Conservation (phyloP, 2,329 filamentous ascomycete species). For the Aspergillus sp. region DNA sequence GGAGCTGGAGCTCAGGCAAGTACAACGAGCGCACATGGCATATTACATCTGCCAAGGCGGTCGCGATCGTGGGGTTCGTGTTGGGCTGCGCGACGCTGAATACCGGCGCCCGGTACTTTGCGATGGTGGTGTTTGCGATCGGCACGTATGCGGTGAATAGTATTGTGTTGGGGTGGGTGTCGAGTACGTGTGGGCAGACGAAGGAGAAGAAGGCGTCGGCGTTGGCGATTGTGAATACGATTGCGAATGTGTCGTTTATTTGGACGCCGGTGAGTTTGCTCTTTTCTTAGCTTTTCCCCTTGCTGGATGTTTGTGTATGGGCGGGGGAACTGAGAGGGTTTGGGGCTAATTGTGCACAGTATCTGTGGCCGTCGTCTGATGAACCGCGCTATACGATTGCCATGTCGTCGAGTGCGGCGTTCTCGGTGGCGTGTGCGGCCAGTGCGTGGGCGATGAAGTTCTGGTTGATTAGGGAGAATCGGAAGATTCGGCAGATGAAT, state of each 20-base stretch:
- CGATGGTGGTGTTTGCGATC: slow-evolving; percentile 33
- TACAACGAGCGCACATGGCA: slow-evolving; percentile 37
- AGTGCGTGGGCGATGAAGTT: slow-evolving; percentile 17
- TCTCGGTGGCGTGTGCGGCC: slow-evolving; percentile 14
- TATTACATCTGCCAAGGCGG: slow-evolving; percentile 26
- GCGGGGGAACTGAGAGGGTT: too few species aligned
- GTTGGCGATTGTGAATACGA: slow-evolving; percentile 44
- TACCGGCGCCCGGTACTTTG: slow-evolving; percentile 31
- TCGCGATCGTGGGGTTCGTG: slow-evolving; percentile 32
- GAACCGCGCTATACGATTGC: slow-evolving; percentile 20
- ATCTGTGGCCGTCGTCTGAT: slow-evolving; percentile 32
- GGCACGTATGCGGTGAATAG: slow-evolving; percentile 41
- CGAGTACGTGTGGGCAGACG: slow-evolving; percentile 43
- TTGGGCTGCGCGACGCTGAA: slow-evolving; percentile 29
- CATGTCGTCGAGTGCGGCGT: slow-evolving; percentile 19
- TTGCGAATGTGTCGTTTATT: slow-evolving; percentile 41
- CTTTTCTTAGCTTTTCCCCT: too few species aligned
- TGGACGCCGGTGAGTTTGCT: slow-evolving; percentile 26
- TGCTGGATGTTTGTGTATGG: too few species aligned
- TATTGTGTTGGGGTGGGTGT: slow-evolving; percentile 46
- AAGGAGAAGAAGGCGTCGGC: slow-evolving; percentile 46
- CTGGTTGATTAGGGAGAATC: slow-evolving; percentile 17
- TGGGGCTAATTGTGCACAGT: slow-evolving; percentile 16
- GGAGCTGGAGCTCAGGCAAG: slow-evolving; percentile 53
- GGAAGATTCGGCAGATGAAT: slow-evolving; percentile 17